Percentiles rank a stretch among this genome's conserved stretches.
phyloP scores from a whole-genome alignment of 2,329 filamentous ascomycete species.

The Aquanectria penicillioides region DNA sequence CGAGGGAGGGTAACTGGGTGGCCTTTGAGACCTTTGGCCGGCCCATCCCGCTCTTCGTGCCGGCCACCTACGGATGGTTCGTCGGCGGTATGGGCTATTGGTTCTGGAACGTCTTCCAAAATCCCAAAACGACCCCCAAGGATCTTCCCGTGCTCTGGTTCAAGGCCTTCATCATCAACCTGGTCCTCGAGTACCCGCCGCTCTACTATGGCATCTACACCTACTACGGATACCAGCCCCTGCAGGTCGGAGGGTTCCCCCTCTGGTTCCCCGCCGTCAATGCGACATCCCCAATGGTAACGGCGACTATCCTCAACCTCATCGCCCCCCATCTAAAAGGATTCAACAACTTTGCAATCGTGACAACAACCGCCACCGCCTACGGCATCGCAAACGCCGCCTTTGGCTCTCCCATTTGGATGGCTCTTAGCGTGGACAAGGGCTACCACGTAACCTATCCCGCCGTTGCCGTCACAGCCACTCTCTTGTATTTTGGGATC shows the following conservation, averaged over 20 bases:
- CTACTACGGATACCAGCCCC: slow-evolving; percentile 4
- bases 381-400: slow-evolving; percentile 8
- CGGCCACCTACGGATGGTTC: slow-evolving; percentile 9
- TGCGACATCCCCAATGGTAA: background rate
- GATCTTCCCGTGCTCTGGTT: background rate
- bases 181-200: slow-evolving; percentile 4
- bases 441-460: slow-evolving; percentile 3
- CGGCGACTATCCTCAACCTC: background rate
- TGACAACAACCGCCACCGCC: background rate
- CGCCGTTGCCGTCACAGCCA: background rate
- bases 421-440: background rate
- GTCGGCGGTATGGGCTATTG: slow-evolving; percentile 11
- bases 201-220: background rate
- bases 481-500: background rate
- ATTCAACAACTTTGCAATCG: background rate
- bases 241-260: slow-evolving; percentile 5
- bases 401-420: slow-evolving; percentile 4
- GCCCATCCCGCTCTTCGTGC: slow-evolving; percentile 1
- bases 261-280: slow-evolving; percentile 9
- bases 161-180: slow-evolving; percentile 3
- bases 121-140: background rate
- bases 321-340: background rate
- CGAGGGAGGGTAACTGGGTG: slow-evolving; percentile 3
- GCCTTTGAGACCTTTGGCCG: slow-evolving; percentile 9
- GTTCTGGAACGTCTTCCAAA: slow-evolving; percentile 4